These are phyloP conservation scores for Pseudogymnoascus sp. DNA, from an alignment of 2,329 filamentous ascomycete genomes.

Conservation along the genomic window DNA sequence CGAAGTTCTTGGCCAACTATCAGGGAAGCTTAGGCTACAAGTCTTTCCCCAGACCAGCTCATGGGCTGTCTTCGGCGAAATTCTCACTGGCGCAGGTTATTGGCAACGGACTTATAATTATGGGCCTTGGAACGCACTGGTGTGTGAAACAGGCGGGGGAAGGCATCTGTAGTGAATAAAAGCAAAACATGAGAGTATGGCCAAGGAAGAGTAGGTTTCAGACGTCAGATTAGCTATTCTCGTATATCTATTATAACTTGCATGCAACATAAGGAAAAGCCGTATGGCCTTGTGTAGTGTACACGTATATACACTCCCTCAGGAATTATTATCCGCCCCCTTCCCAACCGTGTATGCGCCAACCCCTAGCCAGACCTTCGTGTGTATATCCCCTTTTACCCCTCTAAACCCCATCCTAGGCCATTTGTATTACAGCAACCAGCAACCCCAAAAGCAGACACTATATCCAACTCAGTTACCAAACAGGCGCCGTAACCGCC, in stretches of 20 bases:
- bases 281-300: slow-evolving; percentile 1
- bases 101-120: neutral
- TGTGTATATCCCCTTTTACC: neutral
- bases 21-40: neutral
- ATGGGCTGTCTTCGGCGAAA: neutral
- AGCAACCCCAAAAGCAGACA: neutral
- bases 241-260: slow-evolving; percentile 1
- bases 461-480: slow-evolving; percentile 5
- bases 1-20: neutral
- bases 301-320: slow-evolving; percentile 5
- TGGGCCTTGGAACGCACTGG: neutral
- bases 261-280: neutral
- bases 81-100: neutral
- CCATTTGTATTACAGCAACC: slow-evolving; percentile 4
- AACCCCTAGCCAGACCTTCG: neutral
- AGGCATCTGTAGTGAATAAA: neutral
- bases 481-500: neutral
- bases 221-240: neutral
- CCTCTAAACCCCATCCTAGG: neutral
- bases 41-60: no score
- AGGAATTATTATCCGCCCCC: neutral
- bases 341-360: neutral
- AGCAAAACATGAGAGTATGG: neutral
- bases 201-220: neutral
- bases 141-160: neutral